Conservation (phyloP, 768 basidiomycete genomes). For the Guyanaporus albipodus region DNA sequence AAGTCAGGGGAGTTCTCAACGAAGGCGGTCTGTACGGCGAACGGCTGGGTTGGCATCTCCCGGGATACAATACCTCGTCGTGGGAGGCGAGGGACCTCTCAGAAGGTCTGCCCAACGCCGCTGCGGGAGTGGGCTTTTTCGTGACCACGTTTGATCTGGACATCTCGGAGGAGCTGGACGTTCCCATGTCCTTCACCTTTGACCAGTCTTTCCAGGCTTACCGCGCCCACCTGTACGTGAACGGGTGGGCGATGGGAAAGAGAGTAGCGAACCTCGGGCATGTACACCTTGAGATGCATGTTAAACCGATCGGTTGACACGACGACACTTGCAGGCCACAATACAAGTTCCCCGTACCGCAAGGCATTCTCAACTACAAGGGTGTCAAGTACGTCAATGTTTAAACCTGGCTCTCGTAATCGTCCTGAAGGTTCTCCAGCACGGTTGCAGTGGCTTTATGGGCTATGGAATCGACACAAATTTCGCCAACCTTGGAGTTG, state of each 20-base stretch:
- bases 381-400: conserved; percentile 54
- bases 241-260: conserved; percentile 91
- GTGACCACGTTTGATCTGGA: conserved; percentile 65
- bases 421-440: conserved; percentile 26
- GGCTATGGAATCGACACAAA: conserved; percentile 50
- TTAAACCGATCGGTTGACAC: conserved; percentile 1
- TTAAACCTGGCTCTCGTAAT: background rate
- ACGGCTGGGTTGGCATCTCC: conserved; percentile 70
- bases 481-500: conserved; percentile 52
- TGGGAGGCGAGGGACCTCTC: conserved; percentile 59
- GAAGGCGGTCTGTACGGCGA: conserved; percentile 74
- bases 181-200: conserved; percentile 69
- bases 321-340: conserved; percentile 51
- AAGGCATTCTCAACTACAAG: conserved; percentile 71
- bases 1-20: conserved; percentile 63
- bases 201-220: conserved; percentile 62
- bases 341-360: conserved; percentile 76
- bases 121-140: conserved; percentile 79
- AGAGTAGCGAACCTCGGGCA: conserved; percentile 67
- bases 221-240: conserved; percentile 70
- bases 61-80: conserved; percentile 57
- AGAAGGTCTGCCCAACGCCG: conserved; percentile 50
- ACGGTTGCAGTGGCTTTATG: conserved; percentile 66
- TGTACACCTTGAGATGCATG: conserved; percentile 13
- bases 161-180: conserved; percentile 58